Conservation (phyloP, 2,329 filamentous ascomycete species). For the Talaromyces sp. region DNA sequence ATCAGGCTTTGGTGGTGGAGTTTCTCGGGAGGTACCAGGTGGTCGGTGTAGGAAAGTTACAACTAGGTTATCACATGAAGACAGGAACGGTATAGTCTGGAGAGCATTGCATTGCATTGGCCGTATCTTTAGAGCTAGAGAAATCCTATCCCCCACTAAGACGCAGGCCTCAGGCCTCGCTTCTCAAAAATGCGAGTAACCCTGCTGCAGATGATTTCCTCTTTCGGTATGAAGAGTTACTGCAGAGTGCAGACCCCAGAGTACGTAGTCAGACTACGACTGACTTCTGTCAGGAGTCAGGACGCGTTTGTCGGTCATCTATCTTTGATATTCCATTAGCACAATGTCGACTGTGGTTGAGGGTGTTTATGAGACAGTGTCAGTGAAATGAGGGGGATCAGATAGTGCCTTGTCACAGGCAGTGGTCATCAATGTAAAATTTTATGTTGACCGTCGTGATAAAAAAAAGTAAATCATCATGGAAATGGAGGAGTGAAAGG, state of each 20-base stretch:
- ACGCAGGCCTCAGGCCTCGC: neutral
- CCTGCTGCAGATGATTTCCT: neutral
- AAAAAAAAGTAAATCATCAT: constrained; percentile 64
- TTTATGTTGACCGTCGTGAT: constrained; percentile 88
- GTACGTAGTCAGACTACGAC: neutral
- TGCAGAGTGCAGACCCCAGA: neutral
- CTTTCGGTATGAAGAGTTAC: neutral
- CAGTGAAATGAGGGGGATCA: constrained; percentile 17
- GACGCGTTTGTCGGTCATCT: neutral
- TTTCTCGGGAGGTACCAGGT: neutral
- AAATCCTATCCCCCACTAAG: neutral
- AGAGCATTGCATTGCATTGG: neutral
- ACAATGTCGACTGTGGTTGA: neutral
- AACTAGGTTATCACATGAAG: neutral
- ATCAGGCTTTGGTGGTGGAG: neutral
- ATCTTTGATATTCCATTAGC: constrained; percentile 5
- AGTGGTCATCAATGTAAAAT: constrained; percentile 67
- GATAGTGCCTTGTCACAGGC: constrained; percentile 67
- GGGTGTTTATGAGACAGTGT: neutral
- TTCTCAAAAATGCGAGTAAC: neutral
- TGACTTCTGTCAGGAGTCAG: no score
- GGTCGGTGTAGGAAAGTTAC: neutral
- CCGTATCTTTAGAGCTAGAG: neutral
- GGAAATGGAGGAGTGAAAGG: constrained; percentile 23
- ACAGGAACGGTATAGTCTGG: neutral